Base-by-base conservation (phyloP, 345 rosid genomes). In the Cardiospermum halicacabum region DNA sequence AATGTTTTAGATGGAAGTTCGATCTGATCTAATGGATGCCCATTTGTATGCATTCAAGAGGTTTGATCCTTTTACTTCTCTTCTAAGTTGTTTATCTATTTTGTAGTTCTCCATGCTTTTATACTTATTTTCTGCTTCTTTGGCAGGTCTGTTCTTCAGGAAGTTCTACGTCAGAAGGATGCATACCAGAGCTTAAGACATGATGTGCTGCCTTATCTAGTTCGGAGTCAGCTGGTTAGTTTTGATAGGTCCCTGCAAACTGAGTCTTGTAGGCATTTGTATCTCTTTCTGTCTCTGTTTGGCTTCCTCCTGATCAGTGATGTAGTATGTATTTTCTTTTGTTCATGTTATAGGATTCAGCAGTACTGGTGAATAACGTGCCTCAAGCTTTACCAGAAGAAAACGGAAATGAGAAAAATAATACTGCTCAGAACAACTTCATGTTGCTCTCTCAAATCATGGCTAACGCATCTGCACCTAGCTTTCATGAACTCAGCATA, bases 1-100 rank as follows among this genome's bases (percentile, higher is more conserved):
- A 50, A 21, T 73, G 69, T 37, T 49, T 80, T 75, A 94, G 99
- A 88, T 94, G 96, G 99, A 94, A 72, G 75, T 90, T 56, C 85
- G 80, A 74, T 84, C 91, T 64, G 99, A 94, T 90, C 89, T 94
- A 71, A 80, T 94, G 88, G 99, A 94, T 81, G 86, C 89, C 66
- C 95, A 94, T 84, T 69, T 94, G 84, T 94, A 94, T 66, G 97
- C 99, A 36, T 90, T 94, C 85, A 94, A 89, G 80, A 87, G 96
- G 99, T 94, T 72, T 62, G 82, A 53, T 34, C 26, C 22, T 53
- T 67, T 60, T 48, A 19, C 22, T 60, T 43, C 10, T 31, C 61
- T 53, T 40, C 66, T 51, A 32, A 54, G 13, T 36, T 53, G 56
- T 74, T 21, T 30, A 53, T 55, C 51, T 2, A 21, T 11, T 66